These are phyloP conservation scores for Phialophora verrucosa DNA, from an alignment of 2,329 filamentous ascomycete genomes.

Conservation along the genomic window DNA sequence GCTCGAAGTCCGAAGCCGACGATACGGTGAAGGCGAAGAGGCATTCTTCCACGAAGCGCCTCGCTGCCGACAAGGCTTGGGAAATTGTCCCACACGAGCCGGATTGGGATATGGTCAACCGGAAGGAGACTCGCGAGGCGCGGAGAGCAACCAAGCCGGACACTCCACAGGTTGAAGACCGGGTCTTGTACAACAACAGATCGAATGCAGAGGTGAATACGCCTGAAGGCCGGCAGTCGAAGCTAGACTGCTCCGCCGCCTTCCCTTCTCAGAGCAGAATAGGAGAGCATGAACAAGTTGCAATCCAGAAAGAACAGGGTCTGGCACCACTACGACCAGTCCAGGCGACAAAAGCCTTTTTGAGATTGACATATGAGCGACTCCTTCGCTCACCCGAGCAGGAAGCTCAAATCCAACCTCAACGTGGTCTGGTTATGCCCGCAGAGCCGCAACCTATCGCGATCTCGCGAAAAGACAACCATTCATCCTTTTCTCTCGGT, in stretches of 20 bases:
- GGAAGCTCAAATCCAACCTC: neutral
- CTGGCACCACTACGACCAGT: neutral
- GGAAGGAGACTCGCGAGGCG: neutral
- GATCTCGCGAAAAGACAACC: neutral
- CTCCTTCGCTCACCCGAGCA: neutral
- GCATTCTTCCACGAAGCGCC: neutral
- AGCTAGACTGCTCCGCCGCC: too few relatives aligned
- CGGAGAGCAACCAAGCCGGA: neutral
- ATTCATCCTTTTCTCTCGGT: neutral
- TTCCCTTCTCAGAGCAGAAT: neutral
- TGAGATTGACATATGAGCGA: neutral
- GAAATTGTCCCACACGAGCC: slow-evolving; percentile 7
- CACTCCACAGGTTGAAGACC: neutral
- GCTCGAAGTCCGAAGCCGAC: neutral
- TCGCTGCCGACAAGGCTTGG: neutral
- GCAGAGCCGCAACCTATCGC: too few relatives aligned
- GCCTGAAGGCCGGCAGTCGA: neutral
- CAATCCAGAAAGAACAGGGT: neutral
- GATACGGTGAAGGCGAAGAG: neutral
- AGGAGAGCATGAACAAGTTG: neutral
- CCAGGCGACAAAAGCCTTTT: neutral
- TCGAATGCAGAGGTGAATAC: neutral
- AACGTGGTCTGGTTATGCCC: neutral
- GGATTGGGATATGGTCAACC: slow-evolving; percentile 13
- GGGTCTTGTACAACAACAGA: slow-evolving; percentile 3